Percentiles rank a stretch among this genome's conserved stretches.
These are phyloP conservation scores for Xylaria grammica DNA, from an alignment of 495 filamentous ascomycete species.

Conservation along the genomic window DNA sequence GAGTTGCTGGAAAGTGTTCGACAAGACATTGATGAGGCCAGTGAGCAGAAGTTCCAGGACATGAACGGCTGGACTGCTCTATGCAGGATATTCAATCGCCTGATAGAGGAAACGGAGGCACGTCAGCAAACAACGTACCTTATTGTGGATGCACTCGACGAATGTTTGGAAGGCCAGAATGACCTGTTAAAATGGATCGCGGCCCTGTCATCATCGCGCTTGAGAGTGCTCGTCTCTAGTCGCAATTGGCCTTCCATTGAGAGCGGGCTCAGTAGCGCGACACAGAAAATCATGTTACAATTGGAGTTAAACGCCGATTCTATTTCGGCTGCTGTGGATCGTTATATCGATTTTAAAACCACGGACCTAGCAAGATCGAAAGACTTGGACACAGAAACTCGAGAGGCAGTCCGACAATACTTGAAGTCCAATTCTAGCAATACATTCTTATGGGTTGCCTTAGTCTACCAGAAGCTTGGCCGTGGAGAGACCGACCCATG, in stretches of 20 bases:
- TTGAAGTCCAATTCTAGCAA: conserved; percentile 32
- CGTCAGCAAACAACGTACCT: conserved; percentile 28
- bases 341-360: conserved; percentile 45
- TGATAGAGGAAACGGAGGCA: conserved; percentile 38
- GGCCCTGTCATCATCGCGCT: conserved; percentile 24
- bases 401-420: conserved; percentile 23
- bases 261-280: conserved; percentile 20
- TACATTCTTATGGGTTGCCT: conserved; percentile 44
- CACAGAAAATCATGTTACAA: conserved; percentile 25
- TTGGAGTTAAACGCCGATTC: conserved; percentile 39
- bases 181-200: conserved; percentile 43
- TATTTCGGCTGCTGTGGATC: conserved; percentile 30
- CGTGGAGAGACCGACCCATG: neutral
- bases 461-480: conserved; percentile 34
- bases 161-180: conserved; percentile 38
- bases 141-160: conserved; percentile 58
- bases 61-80: conserved; percentile 36
- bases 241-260: conserved; percentile 45
- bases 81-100: conserved; percentile 35
- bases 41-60: conserved; percentile 40
- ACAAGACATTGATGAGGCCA: conserved; percentile 32
- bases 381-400: conserved; percentile 20
- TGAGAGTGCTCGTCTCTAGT: conserved; percentile 51
- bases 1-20: conserved; percentile 33
- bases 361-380: conserved; percentile 20